These are phyloP conservation scores for Penicillium sp. DNA, from an alignment of 2,329 filamentous ascomycete genomes.

Conservation along the genomic window DNA sequence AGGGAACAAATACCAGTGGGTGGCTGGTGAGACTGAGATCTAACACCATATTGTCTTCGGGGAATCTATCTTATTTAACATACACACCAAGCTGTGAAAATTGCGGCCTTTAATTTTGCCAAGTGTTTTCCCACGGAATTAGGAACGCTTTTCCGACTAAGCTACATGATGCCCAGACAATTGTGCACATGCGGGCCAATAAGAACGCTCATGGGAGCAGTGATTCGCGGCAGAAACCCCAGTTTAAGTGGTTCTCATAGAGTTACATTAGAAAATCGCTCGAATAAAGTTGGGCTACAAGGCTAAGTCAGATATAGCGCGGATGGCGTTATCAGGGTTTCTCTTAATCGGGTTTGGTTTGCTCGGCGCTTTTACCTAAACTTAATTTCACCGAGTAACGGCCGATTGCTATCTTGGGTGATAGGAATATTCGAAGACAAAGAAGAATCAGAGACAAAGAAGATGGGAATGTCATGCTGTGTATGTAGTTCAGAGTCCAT, in stretches of 20 bases:
- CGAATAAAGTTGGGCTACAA: neutral
- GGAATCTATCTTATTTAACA: neutral
- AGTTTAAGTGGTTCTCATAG: neutral
- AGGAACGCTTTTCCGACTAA: neutral
- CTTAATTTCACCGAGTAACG: neutral
- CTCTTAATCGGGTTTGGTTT: neutral
- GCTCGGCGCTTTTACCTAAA: neutral
- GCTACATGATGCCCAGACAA: neutral
- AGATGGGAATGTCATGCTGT: too few species aligned
- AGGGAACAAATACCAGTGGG: neutral
- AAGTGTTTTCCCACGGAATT: neutral
- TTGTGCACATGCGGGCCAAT: neutral
- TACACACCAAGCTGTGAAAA: neutral
- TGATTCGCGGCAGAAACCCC: neutral
- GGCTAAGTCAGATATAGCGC: conserved; percentile 9
- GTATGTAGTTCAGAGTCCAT: too few species aligned
- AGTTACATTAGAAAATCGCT: neutral
- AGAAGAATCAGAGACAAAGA: neutral
- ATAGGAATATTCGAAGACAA: neutral
- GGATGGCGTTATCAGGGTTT: conserved; percentile 20
- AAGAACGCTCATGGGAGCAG: neutral
- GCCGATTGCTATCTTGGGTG: neutral
- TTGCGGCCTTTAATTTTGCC: neutral
- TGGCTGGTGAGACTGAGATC: neutral
- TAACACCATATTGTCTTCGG: neutral